These are phyloP conservation scores for Hordeum pubiflorum DNA, from an alignment of 202 grass and related monocot species.

Conservation along the genomic window DNA sequence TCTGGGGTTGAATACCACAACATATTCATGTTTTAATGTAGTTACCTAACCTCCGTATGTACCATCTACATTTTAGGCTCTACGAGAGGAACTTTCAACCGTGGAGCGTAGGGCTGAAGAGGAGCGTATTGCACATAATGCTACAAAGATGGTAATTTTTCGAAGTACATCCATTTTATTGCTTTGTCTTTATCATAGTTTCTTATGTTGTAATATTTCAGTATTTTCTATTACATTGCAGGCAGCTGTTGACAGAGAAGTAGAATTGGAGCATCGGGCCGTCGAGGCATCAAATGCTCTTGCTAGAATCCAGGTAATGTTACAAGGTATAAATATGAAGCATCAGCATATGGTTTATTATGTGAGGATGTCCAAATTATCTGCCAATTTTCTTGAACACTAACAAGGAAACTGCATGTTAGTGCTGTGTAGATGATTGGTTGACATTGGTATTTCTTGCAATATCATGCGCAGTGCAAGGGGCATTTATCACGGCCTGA, in stretches of 20 bases:
- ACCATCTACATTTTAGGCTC: constrained; percentile 56
- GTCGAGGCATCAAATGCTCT: constrained; percentile 98
- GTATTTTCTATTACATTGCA: constrained; percentile 39
- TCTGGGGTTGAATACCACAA: neutral
- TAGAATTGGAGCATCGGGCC: constrained; percentile 95
- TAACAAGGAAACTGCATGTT: neutral
- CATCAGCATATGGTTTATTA: constrained; percentile 2
- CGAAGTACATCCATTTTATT: constrained; percentile 12
- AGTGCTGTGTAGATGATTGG: neutral
- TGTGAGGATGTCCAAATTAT: constrained; percentile 14
- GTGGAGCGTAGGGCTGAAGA: constrained; percentile 87
- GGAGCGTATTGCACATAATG: constrained; percentile 94
- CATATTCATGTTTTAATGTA: constrained; percentile 8
- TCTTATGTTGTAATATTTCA: constrained; percentile 18
- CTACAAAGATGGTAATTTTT: constrained; percentile 85
- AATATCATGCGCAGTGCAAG: constrained; percentile 12
- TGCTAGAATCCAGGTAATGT: constrained; percentile 98
- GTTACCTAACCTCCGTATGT: constrained; percentile 10
- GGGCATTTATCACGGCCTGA: neutral
- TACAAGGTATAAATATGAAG: constrained; percentile 33
- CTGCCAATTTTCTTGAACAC: neutral
- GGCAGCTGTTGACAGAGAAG: constrained; percentile 97
- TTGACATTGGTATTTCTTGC: neutral
- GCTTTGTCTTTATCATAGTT: neutral
- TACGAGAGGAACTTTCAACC: constrained; percentile 86